phyloP scores from a whole-genome alignment of 768 basidiomycete genomes.

The Collybia sp. region DNA sequence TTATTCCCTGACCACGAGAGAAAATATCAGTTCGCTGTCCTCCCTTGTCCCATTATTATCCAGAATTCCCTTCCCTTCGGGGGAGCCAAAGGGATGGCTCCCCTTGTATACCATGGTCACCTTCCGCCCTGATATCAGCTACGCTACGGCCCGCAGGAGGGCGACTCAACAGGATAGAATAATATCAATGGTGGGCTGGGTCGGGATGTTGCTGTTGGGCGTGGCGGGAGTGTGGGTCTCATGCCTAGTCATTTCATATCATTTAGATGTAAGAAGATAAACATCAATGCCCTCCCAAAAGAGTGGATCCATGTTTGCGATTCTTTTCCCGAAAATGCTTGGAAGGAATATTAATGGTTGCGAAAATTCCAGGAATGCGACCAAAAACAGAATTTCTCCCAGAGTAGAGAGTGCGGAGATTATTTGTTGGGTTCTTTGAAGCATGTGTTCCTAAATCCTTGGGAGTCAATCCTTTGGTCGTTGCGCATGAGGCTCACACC shows the following conservation, averaged over 20 bases:
- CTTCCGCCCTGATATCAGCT: slow-evolving; percentile 93
- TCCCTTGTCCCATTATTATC: slow-evolving; percentile 43
- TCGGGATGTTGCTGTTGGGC: slow-evolving; percentile 39
- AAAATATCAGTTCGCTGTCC: slow-evolving; percentile 35
- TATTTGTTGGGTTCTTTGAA: slow-evolving; percentile 22
- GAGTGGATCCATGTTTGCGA: not conserved
- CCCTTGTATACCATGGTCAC: slow-evolving; percentile 98
- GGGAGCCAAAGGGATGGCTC: slow-evolving; percentile 73
- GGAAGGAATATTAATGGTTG: slow-evolving; percentile 16
- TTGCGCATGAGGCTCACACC: slow-evolving; percentile 17
- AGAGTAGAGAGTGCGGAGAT: slow-evolving; percentile 19
- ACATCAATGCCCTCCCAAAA: slow-evolving; percentile 6
- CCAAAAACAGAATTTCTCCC: slow-evolving; percentile 18
- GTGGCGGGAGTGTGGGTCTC: slow-evolving; percentile 38
- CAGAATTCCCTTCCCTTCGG: slow-evolving; percentile 53
- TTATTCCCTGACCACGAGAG: slow-evolving; percentile 53
- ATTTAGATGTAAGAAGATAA: slow-evolving; percentile 10
- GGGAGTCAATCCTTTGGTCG: slow-evolving; percentile 11
- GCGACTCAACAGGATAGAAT: slow-evolving; percentile 66
- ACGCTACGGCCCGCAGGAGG: slow-evolving; percentile 72
- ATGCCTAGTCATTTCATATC: slow-evolving; percentile 24
- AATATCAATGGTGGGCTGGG: slow-evolving; percentile 46
- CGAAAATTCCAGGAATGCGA: not conserved
- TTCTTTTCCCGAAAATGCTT: too few relatives aligned
- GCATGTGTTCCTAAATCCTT: slow-evolving; percentile 11